phyloP scores from a whole-genome alignment of 805 yeast species.

The Candida suzukii region DNA sequence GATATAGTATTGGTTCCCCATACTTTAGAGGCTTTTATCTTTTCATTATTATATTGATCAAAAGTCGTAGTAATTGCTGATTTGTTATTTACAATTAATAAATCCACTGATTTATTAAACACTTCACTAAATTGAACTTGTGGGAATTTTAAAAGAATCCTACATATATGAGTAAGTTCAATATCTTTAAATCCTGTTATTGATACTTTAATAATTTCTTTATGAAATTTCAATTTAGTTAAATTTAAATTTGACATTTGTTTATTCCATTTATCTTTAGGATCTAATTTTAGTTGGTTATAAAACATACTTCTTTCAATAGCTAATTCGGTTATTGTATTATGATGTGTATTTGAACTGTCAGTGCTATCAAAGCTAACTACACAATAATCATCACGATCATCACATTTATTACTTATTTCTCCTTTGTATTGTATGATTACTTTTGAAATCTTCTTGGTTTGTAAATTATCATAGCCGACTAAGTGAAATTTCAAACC shows the following conservation, averaged over 20 bases:
- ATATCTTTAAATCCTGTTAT: conserved; percentile 26
- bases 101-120: conserved; percentile 43
- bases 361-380: conserved; percentile 12
- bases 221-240: not conserved
- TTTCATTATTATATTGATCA: conserved; percentile 6
- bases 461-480: conserved; percentile 14
- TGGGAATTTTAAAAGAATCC: conserved; percentile 49
- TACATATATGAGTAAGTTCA: conserved; percentile 26
- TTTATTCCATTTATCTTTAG: conserved; percentile 15
- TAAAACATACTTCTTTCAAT: conserved; percentile 22
- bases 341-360: not conserved
- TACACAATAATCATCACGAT: conserved; percentile 7
- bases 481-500: conserved; percentile 10
- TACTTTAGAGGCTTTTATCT: conserved; percentile 13
- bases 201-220: conserved; percentile 8
- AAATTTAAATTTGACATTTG: conserved; percentile 4
- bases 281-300: conserved; percentile 9
- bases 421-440: conserved; percentile 19
- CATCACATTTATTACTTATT: not conserved
- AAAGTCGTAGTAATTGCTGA: conserved; percentile 5
- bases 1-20: conserved; percentile 16
- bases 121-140: conserved; percentile 39
- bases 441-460: conserved; percentile 14
- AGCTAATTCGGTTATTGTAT: conserved; percentile 20
- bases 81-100: conserved; percentile 35